These are phyloP conservation scores for Sphagnum fallax DNA, from an alignment of 228 moss, liverwort and hornwort genomes.

Conservation along the genomic window DNA sequence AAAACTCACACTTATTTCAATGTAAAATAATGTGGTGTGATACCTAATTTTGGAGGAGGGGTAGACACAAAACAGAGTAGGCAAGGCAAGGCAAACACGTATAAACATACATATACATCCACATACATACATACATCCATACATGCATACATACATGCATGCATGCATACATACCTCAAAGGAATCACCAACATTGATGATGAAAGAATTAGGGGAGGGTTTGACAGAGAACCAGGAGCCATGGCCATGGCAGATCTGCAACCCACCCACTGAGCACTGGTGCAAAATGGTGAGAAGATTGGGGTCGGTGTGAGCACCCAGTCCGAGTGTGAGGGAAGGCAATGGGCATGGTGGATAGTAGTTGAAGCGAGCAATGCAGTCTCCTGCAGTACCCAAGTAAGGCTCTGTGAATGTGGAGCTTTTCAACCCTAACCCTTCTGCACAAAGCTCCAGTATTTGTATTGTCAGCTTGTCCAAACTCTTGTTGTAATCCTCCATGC, in stretches of 20 bases:
- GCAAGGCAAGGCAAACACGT: too few relatives aligned
- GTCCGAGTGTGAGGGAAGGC: constrained; percentile 38
- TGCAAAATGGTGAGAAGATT: constrained; percentile 45
- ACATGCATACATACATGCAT: too few relatives aligned
- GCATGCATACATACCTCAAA: constrained; percentile 28
- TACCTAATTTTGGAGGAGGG: too few relatives aligned
- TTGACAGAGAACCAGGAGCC: constrained; percentile 44
- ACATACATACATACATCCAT: too few relatives aligned
- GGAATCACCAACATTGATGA: constrained; percentile 47
- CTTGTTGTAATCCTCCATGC: constrained; percentile 41
- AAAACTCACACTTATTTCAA: too few relatives aligned
- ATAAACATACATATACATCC: too few relatives aligned
- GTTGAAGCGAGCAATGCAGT: constrained; percentile 51
- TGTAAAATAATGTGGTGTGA: too few relatives aligned
- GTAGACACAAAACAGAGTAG: too few relatives aligned
- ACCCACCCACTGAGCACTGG: constrained; percentile 50
- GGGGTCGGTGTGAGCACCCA: constrained; percentile 46
- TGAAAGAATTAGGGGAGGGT: constrained; percentile 32
- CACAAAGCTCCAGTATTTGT: constrained; percentile 41
- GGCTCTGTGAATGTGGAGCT: constrained; percentile 20
- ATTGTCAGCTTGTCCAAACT: constrained; percentile 31
- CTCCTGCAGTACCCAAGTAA: constrained; percentile 35
- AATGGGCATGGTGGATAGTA: constrained; percentile 52
- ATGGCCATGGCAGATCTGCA: constrained; percentile 38
- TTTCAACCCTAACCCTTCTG: constrained; percentile 24